Conservation (phyloP, 768 basidiomycete species). For the Rhodotorula graminis region DNA sequence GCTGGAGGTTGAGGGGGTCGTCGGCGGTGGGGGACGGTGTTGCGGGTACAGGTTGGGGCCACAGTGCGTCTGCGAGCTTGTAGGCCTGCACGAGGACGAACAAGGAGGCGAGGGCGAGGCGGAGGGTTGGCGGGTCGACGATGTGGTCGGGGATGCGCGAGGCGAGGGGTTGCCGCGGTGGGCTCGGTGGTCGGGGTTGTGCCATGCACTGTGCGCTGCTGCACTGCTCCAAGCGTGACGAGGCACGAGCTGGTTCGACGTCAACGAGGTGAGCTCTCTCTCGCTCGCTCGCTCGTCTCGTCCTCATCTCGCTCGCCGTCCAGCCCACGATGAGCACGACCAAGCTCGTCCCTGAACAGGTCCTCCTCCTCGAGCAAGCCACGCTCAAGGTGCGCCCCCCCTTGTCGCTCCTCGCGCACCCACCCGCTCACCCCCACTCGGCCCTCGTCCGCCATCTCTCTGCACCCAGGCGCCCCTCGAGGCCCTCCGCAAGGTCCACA, state of each 20-base stretch:
- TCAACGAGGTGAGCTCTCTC: neutral
- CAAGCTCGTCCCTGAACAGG: constrained; percentile 3
- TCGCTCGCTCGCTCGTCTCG: neutral
- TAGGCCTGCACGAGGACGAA: constrained; percentile 28
- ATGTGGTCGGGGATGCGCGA: neutral
- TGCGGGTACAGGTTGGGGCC: neutral
- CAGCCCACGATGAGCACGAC: neutral
- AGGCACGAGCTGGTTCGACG: neutral
- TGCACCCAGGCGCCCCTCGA: constrained; percentile 72
- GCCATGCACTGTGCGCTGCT: neutral
- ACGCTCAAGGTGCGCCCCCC: constrained; percentile 1
- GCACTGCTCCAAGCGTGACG: too few species aligned
- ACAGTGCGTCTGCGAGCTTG: constrained; percentile 26
- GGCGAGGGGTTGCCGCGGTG: too few species aligned
- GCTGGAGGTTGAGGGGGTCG: neutral
- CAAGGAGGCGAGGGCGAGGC: neutral
- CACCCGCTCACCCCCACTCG: neutral
- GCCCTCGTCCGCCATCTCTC: too few species aligned
- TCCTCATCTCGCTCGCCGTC: too few species aligned
- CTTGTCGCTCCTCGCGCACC: too few species aligned
- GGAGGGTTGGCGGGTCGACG: neutral
- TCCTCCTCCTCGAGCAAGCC: constrained; percentile 4
- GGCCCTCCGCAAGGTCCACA: constrained; percentile 81
- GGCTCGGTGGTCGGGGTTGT: neutral
- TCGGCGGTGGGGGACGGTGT: neutral